Base-by-base conservation (phyloP, 257 asterid genomes). In the Datura wrightii region DNA sequence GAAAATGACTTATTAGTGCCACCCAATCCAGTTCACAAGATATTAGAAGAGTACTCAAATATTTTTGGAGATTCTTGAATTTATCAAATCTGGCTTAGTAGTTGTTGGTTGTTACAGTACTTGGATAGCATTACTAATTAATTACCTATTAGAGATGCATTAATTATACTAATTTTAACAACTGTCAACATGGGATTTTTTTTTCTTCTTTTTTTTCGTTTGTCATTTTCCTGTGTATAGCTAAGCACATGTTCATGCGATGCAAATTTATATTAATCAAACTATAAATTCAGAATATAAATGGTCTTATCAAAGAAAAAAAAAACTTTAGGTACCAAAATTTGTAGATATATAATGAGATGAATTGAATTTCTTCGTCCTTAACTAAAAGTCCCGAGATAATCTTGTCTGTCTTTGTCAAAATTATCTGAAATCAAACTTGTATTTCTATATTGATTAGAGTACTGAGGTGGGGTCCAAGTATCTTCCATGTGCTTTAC, bases 1-100 rank as follows among this genome's bases (percentile, higher is more conserved):
- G 39, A 50, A 50, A 48, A 76, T 76, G 62, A 31, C 44, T 48
- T 1, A 50, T 11, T 76, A 76, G 44, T 76, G 62, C 62, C 31
- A 76, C 56, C 82, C 11, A 76, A 76, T 76, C 82, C 39, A 76
- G 62, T 76, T 76, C 62, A 76, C 42, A 76, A 76, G 81, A 48
- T 74, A 72, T n/a, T 10, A 10, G 56, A 46, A 11, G 18, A 19
- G 15, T 41, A 39, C 60, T 50, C 60, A 74, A 74, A 50, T 74
- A 76, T 50, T 52, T 31, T 2, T 76, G 14, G 81, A 48, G 81
- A 76, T 76, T 14, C 60, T 50, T 76, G 14, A 76, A 46, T 72
- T 50, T 14, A 76, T 36, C 41, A 48, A 13, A 76, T 52, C 2
- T 13, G 62, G 24, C 24, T 39, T 2, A 39, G 3, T 76, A 50